Conservation (phyloP, 2,329 filamentous ascomycete species). For the Fusarium neocosmosporiellum region DNA sequence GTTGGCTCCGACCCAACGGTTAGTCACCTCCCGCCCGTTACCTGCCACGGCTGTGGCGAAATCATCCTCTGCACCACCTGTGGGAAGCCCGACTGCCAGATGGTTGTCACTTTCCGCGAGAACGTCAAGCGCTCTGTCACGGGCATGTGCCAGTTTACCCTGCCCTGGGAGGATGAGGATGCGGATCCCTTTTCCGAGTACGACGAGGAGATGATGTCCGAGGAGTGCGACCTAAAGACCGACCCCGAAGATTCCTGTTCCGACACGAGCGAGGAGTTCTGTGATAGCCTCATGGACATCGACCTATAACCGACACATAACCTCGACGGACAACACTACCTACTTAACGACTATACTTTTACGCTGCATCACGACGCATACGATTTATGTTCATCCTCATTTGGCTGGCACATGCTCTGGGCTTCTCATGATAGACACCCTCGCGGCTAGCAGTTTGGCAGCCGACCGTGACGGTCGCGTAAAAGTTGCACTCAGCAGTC, state of each 20-base stretch:
- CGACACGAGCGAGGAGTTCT: constrained; percentile 39
- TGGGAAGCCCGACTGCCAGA: constrained; percentile 41
- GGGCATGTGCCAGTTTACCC: constrained; percentile 46
- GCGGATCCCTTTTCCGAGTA: constrained; percentile 50
- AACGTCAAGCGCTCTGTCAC: constrained; percentile 39
- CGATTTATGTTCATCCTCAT: constrained; percentile 10
- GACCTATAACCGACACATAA: constrained; percentile 26
- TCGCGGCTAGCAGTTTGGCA: constrained; percentile 31
- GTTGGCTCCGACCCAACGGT: constrained; percentile 98
- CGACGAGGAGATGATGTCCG: constrained; percentile 52
- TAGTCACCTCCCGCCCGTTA: constrained; percentile 67
- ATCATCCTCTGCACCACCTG: constrained; percentile 58
- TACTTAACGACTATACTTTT: constrained; percentile 12
- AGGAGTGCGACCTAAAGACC: constrained; percentile 33
- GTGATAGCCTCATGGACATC: constrained; percentile 36
- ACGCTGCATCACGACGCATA: constrained; percentile 26
- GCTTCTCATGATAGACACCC: constrained; percentile 15
- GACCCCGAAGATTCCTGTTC: constrained; percentile 36
- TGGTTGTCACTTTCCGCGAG: constrained; percentile 30
- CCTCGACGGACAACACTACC: background rate
- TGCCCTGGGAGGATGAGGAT: constrained; percentile 44
- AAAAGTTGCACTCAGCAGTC: constrained; percentile 39
- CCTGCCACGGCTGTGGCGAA: constrained; percentile 61
- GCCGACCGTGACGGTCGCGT: constrained; percentile 31
- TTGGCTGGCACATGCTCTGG: constrained; percentile 43